Evolutionary conservation across 177 flowering plant genomes (phyloP), one percentile per base, ranked within the genome.

Genomic region (Vitis hybrid): DNA sequence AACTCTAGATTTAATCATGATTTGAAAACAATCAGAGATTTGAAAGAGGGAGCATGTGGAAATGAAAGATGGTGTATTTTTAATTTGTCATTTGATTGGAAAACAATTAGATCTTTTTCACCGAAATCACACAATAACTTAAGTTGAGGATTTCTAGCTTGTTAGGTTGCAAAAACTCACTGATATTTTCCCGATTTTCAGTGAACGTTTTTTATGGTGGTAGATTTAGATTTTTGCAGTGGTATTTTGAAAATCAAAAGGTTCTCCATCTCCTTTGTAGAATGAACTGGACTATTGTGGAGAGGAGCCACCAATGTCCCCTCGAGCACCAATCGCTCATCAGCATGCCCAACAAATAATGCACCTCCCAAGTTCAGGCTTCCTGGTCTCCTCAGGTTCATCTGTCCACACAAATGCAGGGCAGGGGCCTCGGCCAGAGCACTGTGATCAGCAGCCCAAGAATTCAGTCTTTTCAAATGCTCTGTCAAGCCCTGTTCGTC

Each of bases 401-500:
- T 83, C 78, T 68, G 88, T 74, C 51, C 73, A 61, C 14, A 66
- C 80, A 58, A 30, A 62, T 59, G 69, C 67, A 66, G 89, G 72
- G 15, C 90, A 80, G 60, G 89, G 81, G n/a, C 67, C 68, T 56
- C 85, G 87, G 4, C 58, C 84, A n/a, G 86, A 72, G 54, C 78
- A 77, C 14, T 54, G 71, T 58, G 90, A 86, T 71, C 73, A 80
- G 9, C 93, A 89, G 69, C 53, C 88, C 55, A 90, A 81, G 71
- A 89, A 84, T 74, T 66, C 83, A 21, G 82, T 86, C 57, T 90
- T 88, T 84, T 85, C 95, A 32, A 90, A 86, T 81, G 90, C 95
- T 63, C 74, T 87, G 10, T 86, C 95, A 4, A 92, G 97, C 74
- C 95, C 95, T n/a, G 77, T 89, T 66, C 88, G 95, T 15, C 81